Percentiles rank a stretch among this genome's conserved stretches.
Conservation (phyloP, 192 early-diverging fungal species). For the Linnemannia zychae region DNA sequence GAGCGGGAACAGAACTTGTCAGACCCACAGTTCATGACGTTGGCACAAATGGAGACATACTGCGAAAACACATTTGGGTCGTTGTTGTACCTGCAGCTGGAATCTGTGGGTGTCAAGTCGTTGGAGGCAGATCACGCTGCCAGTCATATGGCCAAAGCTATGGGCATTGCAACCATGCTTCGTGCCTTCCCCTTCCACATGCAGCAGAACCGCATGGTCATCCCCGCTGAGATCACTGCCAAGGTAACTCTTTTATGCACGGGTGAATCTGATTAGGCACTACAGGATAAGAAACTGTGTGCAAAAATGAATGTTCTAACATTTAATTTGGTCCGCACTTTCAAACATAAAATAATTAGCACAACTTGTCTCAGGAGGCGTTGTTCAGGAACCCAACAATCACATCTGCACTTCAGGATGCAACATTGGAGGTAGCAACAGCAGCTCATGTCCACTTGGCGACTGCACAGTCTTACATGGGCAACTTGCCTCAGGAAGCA, state of each 20-base stretch:
- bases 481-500: slow-evolving; percentile 69
- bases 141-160: slow-evolving; percentile 91
- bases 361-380: slow-evolving; percentile 82
- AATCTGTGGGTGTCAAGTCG: slow-evolving; percentile 85
- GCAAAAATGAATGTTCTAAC: background rate
- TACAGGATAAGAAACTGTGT: background rate
- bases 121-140: slow-evolving; percentile 90
- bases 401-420: slow-evolving; percentile 75
- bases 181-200: slow-evolving; percentile 81
- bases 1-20: slow-evolving; percentile 74
- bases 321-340: background rate
- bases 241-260: slow-evolving; percentile 69
- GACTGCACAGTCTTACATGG: slow-evolving; percentile 74
- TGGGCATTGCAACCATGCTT: slow-evolving; percentile 83
- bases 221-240: slow-evolving; percentile 83
- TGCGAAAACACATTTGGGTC: slow-evolving; percentile 90
- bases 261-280: background rate
- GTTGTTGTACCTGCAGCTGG: slow-evolving; percentile 91
- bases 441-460: slow-evolving; percentile 82
- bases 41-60: slow-evolving; percentile 87
- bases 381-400: slow-evolving; percentile 72
- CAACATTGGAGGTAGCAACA: slow-evolving; percentile 90
- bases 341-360: slow-evolving; percentile 54
- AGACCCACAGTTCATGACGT: slow-evolving; percentile 75
- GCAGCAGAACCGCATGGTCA: slow-evolving; percentile 73